Evolutionary conservation across 2,329 filamentous ascomycete species (phyloP).

Genomic region (Neofusicoccum ribis): DNA sequence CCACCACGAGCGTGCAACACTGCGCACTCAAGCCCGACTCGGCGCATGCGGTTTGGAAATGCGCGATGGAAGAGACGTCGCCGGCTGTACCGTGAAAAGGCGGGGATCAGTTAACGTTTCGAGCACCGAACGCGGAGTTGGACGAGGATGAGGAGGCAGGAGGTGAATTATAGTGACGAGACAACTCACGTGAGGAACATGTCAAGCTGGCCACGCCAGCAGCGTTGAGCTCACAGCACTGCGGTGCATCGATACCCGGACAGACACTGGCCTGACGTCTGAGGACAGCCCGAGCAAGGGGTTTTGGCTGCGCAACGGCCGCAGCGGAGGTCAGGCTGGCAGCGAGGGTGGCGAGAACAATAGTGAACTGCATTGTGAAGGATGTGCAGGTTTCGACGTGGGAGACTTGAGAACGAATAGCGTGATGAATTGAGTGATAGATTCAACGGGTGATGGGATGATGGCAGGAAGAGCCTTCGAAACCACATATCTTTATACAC

Average conservation of each 20-base stretch:
- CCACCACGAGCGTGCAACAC: background rate
- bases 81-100: background rate
- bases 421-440: too few relatives aligned
- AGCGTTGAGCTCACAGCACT: constrained; percentile 23
- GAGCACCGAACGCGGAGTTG: too few relatives aligned
- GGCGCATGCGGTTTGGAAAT: background rate
- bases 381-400: background rate
- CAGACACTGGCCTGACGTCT: background rate
- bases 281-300: background rate
- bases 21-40: background rate
- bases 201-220: constrained; percentile 21
- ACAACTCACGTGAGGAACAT: too few relatives aligned
- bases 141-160: too few relatives aligned
- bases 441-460: background rate
- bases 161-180: too few relatives aligned
- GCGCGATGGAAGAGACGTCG: background rate
- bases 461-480: background rate
- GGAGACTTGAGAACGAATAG: too few relatives aligned
- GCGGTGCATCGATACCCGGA: background rate
- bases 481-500: background rate
- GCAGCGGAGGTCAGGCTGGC: background rate
- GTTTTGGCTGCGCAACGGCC: background rate
- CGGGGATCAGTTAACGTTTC: too few relatives aligned
- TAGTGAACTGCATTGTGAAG: background rate
- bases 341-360: background rate